Evolutionary conservation across 2,329 filamentous ascomycete genomes (phyloP), one percentile per base, ranked within the genome.

Genomic region (Arthroderma sp.): DNA sequence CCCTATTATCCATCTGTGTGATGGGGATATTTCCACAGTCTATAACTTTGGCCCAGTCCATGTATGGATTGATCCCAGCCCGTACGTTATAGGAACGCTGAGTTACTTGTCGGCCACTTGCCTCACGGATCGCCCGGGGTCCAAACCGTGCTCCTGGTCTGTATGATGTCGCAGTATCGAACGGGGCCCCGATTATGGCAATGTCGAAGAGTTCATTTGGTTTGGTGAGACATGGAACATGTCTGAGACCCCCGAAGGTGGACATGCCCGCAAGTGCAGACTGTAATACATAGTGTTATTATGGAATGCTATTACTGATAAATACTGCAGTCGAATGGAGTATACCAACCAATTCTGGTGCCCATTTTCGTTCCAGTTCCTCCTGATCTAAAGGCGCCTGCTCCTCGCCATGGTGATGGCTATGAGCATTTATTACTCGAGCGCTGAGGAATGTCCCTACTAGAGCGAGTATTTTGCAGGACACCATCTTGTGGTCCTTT

Each of bases 11-110:
- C 64, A 94, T 85, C 0, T 90, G 90, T 0, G 86, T 88, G 63
- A 94, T 78, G 28, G 91, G 89, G 57, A 95, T 89, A 68, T 95
- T 91, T 51, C 91, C 91, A 70, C 91, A 96, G 75, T 96, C 91
- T 54, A 91, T 76, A 59, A 95, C 82, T 39, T 76, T 82, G 0
- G 87, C 86, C 86, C 87, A 91, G 56, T 80, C 85, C 41, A 77
- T 76, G 73, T 93, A 95, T 0, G 91, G 60, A 89, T 95, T 96
- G 63, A 95, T 79, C 39, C 79, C 80, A 1, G 88, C 89, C 21
- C 89, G 83, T 1, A 86, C 81, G 72, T 95, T 95, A 79, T 87
- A 90, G 67, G 86, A 86, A 43, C 88, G 82, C 70, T 86, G 88
- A 2, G 83, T 80, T 13, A 86, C 88, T 73, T 95, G 90, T 19